These are phyloP conservation scores for Colletotrichum chrysophilum DNA, from an alignment of 2,329 filamentous ascomycete genomes.

Conservation along the genomic window DNA sequence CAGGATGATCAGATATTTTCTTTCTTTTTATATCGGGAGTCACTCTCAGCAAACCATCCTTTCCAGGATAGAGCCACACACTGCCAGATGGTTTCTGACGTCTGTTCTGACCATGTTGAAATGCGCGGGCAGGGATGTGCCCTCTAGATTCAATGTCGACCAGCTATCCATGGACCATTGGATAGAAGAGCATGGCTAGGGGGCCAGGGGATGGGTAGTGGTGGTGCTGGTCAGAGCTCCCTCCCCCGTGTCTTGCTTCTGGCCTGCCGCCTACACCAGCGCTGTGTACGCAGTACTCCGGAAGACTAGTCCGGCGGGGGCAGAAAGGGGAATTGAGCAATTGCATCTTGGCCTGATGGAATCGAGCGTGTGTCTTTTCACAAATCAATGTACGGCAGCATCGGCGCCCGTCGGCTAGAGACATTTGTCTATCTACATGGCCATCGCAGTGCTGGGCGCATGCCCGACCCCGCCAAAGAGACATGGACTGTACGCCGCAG, in stretches of 20 bases:
- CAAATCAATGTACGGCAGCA: neutral
- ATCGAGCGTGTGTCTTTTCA: neutral
- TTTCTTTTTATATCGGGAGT: neutral
- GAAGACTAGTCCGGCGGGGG: neutral
- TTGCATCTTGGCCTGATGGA: neutral
- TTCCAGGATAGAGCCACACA: neutral
- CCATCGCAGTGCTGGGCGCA: neutral
- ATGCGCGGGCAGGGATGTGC: constrained; percentile 14
- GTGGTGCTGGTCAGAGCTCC: constrained; percentile 15
- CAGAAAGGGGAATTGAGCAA: neutral
- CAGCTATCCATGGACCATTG: neutral
- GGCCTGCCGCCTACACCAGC: neutral
- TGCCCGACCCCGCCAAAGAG: constrained; percentile 20
- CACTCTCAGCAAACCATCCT: neutral
- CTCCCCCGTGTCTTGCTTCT: neutral
- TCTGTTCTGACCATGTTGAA: neutral
- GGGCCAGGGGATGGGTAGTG: neutral
- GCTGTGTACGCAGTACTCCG: neutral
- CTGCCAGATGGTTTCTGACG: constrained; percentile 6
- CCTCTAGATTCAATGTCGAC: constrained; percentile 1
- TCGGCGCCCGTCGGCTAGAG: neutral
- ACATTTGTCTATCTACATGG: neutral
- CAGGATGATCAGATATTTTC: neutral
- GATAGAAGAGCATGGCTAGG: neutral
- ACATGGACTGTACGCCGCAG: neutral